Conservation (phyloP, 805 yeast species). For the Suhomyces tanzawaensis region DNA sequence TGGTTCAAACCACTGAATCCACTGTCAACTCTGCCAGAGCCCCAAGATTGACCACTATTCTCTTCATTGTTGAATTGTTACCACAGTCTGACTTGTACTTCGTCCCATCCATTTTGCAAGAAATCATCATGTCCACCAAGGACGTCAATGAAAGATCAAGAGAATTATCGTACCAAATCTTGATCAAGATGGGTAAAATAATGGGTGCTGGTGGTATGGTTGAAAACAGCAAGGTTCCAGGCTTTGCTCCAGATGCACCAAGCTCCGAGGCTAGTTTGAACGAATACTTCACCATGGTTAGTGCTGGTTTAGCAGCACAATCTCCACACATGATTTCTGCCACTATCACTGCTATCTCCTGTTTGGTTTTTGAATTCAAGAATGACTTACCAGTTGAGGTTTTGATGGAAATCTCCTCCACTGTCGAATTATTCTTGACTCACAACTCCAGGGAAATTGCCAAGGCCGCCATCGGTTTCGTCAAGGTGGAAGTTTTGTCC, state of each 20-base stretch:
- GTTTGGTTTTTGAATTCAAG: constrained; percentile 84
- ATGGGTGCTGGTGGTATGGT: constrained; percentile 72
- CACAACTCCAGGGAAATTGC: constrained; percentile 92
- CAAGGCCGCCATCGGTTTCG: constrained; percentile 90
- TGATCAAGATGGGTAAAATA: constrained; percentile 76
- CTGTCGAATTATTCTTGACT: constrained; percentile 86
- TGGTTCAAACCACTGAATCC: constrained; percentile 54
- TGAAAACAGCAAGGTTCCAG: constrained; percentile 62
- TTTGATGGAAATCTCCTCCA: constrained; percentile 72
- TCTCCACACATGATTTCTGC: constrained; percentile 97
- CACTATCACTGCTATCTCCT: constrained; percentile 80
- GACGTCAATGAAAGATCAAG: constrained; percentile 92
- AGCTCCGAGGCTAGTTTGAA: constrained; percentile 64
- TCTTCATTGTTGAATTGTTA: constrained; percentile 55
- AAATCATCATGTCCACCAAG: constrained; percentile 85
- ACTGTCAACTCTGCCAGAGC: constrained; percentile 77
- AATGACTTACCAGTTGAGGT: constrained; percentile 57
- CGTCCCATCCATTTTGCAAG: constrained; percentile 80
- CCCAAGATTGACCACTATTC: constrained; percentile 69
- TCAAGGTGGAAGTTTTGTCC: constrained; percentile 81
- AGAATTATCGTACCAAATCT: constrained; percentile 68
- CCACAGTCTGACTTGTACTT: constrained; percentile 69
- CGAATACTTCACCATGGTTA: constrained; percentile 87
- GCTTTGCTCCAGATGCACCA: constrained; percentile 61
- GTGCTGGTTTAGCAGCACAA: constrained; percentile 94